phyloP scores from a whole-genome alignment of 371 early-diverging fungal genomes.

The Entomophthora muscae region DNA sequence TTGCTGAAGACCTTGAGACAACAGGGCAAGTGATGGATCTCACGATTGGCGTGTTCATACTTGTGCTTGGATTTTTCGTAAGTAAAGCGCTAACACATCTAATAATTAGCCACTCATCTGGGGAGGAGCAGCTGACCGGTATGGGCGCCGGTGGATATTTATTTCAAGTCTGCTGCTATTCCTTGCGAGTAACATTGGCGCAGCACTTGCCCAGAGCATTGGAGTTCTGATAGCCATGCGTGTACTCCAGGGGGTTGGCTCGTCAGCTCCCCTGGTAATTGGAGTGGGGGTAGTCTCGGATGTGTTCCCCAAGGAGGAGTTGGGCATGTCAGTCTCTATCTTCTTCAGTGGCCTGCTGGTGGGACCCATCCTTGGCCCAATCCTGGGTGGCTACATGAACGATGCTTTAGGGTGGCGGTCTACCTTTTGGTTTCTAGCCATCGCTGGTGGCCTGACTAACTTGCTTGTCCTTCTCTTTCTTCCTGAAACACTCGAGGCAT shows the following conservation, averaged over 20 bases:
- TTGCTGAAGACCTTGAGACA: constrained; percentile 26
- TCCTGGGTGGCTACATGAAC: constrained; percentile 24
- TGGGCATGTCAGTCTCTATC: constrained; percentile 35
- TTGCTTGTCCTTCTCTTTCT: not conserved
- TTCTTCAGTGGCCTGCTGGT: constrained; percentile 34
- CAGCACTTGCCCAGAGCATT: constrained; percentile 31
- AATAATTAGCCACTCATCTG: constrained; percentile 41
- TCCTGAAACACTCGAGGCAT: not conserved
- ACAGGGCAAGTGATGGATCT: constrained; percentile 27
- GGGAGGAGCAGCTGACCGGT: constrained; percentile 44
- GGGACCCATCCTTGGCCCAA: constrained; percentile 29
- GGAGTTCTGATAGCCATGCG: constrained; percentile 34
- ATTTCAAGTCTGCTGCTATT: constrained; percentile 31
- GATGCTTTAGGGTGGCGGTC: constrained; percentile 38
- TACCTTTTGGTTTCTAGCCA: constrained; percentile 42
- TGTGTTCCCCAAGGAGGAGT: constrained; percentile 17
- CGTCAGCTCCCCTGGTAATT: too few relatives aligned
- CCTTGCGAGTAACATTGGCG: constrained; percentile 34
- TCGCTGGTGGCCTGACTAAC: not conserved
- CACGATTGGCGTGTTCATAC: constrained; percentile 30
- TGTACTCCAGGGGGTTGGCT: too few relatives aligned
- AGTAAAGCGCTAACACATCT: too few relatives aligned
- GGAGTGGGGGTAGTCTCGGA: too few relatives aligned
- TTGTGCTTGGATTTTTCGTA: constrained; percentile 33
- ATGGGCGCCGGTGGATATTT: constrained; percentile 43